These are phyloP conservation scores for Solanum pimpinellifolium DNA, from an alignment of 257 asterid genomes.

Conservation along the genomic window DNA sequence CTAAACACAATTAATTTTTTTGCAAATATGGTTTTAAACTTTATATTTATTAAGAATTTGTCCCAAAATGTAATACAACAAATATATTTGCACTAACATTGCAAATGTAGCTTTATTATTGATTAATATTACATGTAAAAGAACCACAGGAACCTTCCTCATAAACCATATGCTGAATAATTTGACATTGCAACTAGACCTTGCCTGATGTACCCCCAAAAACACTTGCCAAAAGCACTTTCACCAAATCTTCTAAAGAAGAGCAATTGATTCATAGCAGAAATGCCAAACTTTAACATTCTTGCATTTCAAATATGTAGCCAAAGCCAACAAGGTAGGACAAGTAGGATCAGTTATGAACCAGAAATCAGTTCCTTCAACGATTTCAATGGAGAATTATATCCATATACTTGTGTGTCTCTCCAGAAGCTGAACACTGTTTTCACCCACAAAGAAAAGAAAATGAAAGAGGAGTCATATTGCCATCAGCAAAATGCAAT, in stretches of 20 bases:
- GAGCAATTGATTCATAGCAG: not conserved
- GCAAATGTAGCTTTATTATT: not conserved
- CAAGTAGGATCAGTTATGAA: constrained; percentile 8
- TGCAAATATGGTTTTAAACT: not conserved
- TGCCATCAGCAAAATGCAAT: not conserved
- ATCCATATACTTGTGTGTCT: constrained; percentile 58
- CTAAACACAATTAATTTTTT: too few relatives aligned
- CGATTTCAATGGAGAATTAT: constrained; percentile 51
- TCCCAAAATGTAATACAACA: not conserved
- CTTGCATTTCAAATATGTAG: not conserved
- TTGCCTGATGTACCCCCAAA: not conserved
- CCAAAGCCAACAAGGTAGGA: not conserved
- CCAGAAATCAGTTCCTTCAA: constrained; percentile 68
- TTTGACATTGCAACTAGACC: not conserved
- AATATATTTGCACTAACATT: not conserved
- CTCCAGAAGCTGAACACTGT: constrained; percentile 72
- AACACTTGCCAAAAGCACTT: not conserved
- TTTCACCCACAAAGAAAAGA: not conserved
- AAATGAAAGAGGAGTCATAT: not conserved
- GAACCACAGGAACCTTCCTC: not conserved
- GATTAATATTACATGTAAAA: not conserved
- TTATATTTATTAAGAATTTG: not conserved
- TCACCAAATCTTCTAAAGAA: not conserved
- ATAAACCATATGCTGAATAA: not conserved
- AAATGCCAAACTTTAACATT: not conserved